phyloP scores from a whole-genome alignment of 2,329 filamentous ascomycete genomes.

The Epichloe gansuensis region DNA sequence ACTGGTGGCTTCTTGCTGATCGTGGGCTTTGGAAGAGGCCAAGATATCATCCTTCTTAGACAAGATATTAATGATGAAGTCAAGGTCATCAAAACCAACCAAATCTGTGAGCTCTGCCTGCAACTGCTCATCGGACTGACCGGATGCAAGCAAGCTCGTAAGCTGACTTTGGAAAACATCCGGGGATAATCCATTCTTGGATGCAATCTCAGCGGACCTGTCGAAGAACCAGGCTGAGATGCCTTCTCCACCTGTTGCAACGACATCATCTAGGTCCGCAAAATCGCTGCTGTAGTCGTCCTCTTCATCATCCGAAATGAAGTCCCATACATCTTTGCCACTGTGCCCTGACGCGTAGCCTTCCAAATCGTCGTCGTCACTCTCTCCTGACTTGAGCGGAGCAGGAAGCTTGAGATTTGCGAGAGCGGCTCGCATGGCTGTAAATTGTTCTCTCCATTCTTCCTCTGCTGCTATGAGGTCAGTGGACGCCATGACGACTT shows the following conservation, averaged over 20 bases:
- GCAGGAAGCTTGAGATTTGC: constrained; percentile 51
- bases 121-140: constrained; percentile 67
- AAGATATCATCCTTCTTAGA: constrained; percentile 60
- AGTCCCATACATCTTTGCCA: constrained; percentile 83
- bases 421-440: constrained; percentile 76
- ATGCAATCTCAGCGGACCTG: constrained; percentile 56
- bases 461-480: constrained; percentile 30
- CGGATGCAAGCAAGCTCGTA: constrained; percentile 56
- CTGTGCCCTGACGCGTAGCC: constrained; percentile 45
- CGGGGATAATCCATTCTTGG: constrained; percentile 53
- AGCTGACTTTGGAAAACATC: constrained; percentile 69
- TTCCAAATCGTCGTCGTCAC: constrained; percentile 54
- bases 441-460: constrained; percentile 77
- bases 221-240: constrained; percentile 59
- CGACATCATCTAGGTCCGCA: constrained; percentile 41
- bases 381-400: constrained; percentile 28
- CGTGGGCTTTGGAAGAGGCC: constrained; percentile 26
- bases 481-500: constrained; percentile 20
- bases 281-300: constrained; percentile 55
- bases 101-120: constrained; percentile 84
- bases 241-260: constrained; percentile 16
- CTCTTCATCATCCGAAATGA: constrained; percentile 65
- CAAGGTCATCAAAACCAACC: constrained; percentile 84
- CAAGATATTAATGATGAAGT: constrained; percentile 86
- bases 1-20: constrained; percentile 19